phyloP scores from a whole-genome alignment of 257 asterid species.

The Coffea canephora region DNA sequence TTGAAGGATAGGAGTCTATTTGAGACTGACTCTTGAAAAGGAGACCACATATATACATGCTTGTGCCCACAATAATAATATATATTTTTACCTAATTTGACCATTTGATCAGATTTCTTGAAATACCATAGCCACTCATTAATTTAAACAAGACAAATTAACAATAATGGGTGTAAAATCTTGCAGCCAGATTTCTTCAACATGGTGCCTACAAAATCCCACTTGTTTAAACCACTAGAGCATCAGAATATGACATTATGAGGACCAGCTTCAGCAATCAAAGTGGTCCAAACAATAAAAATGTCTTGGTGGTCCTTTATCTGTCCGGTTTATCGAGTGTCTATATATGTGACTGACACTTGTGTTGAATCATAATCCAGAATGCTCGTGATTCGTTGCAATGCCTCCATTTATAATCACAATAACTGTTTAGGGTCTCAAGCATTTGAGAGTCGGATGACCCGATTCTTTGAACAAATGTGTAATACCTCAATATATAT shows the following conservation, averaged over 20 bases:
- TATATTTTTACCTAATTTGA: background rate
- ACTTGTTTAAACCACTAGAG: constrained; percentile 8
- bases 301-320: background rate
- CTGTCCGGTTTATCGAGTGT: background rate
- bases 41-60: background rate
- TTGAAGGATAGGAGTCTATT: background rate
- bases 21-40: too few relatives aligned
- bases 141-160: background rate
- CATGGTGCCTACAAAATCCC: constrained; percentile 22
- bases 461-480: too few relatives aligned
- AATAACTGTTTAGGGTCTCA: background rate
- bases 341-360: background rate
- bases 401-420: background rate
- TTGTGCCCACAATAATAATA: background rate
- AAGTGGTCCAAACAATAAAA: constrained; percentile 4
- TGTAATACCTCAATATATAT: too few relatives aligned
- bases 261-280: constrained; percentile 15
- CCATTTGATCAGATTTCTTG: constrained; percentile 1
- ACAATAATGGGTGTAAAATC: constrained; percentile 1
- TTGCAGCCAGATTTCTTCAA: constrained; percentile 18
- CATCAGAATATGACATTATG: constrained; percentile 10
- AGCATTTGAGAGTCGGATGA: background rate
- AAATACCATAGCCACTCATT: constrained; percentile 10
- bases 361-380: background rate
- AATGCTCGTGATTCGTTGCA: background rate